phyloP scores from a whole-genome alignment of 2,329 filamentous ascomycete genomes.

The Fusarium verrucosum region DNA sequence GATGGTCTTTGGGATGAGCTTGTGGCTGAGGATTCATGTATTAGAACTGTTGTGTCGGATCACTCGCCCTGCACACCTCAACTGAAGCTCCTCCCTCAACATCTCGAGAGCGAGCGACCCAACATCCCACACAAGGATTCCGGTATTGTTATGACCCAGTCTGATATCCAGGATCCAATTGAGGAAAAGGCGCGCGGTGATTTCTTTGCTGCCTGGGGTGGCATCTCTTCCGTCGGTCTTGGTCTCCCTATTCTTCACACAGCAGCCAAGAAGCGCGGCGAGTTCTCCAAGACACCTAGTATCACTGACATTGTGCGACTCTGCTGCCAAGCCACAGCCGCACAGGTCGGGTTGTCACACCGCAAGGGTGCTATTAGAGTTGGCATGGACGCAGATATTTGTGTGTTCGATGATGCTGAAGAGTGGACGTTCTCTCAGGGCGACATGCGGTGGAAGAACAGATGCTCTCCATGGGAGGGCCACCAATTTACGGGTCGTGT shows the following conservation, averaged over 20 bases:
- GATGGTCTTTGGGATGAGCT: slow-evolving; percentile 90
- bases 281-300: slow-evolving; percentile 56
- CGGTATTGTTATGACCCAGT: slow-evolving; percentile 59
- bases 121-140: slow-evolving; percentile 62
- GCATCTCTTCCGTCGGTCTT: slow-evolving; percentile 92
- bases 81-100: slow-evolving; percentile 83
- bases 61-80: slow-evolving; percentile 97
- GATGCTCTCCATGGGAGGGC: slow-evolving; percentile 89
- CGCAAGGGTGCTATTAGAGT: slow-evolving; percentile 79
- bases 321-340: slow-evolving; percentile 86
- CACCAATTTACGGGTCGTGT: slow-evolving; percentile 81
- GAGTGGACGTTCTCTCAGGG: slow-evolving; percentile 77
- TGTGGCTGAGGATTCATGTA: slow-evolving; percentile 74
- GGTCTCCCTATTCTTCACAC: slow-evolving; percentile 92
- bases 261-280: slow-evolving; percentile 70
- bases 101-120: slow-evolving; percentile 56
- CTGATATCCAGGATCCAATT: slow-evolving; percentile 44
- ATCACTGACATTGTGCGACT: slow-evolving; percentile 84
- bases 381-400: slow-evolving; percentile 90
- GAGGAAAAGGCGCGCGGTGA: slow-evolving; percentile 68
- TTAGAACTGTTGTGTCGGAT: slow-evolving; percentile 91
- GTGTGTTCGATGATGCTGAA: slow-evolving; percentile 87
- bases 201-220: slow-evolving; percentile 97
- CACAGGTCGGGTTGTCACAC: slow-evolving; percentile 84
- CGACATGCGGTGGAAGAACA: slow-evolving; percentile 95